Percentiles rank a stretch among this genome's conserved stretches.
Conservation (phyloP, 805 yeast genomes). For the Nakazawaea peltata region DNA sequence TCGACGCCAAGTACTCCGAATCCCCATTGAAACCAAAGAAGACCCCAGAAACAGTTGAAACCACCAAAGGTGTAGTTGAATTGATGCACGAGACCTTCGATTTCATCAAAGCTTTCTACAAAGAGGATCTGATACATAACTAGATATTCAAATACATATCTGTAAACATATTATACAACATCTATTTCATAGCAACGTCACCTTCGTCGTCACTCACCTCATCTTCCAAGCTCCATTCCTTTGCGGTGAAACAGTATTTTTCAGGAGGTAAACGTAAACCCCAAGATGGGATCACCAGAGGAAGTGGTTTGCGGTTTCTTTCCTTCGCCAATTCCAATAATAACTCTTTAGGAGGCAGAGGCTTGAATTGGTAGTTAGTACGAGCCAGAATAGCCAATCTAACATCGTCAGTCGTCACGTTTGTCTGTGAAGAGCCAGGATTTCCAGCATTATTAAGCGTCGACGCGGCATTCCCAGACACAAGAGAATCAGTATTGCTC, state of each 20-base stretch:
- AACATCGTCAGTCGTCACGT: slow-evolving; percentile 80
- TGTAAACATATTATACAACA: neutral
- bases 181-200: no score
- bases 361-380: slow-evolving; percentile 94
- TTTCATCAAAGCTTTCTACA: slow-evolving; percentile 35
- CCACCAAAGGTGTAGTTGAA: slow-evolving; percentile 46
- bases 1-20: slow-evolving; percentile 56
- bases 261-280: slow-evolving; percentile 96
- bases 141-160: neutral
- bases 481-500: slow-evolving; percentile 17
- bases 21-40: slow-evolving; percentile 10
- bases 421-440: slow-evolving; percentile 30
- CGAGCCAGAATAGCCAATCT: slow-evolving; percentile 89
- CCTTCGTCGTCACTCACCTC: slow-evolving; percentile 28
- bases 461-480: slow-evolving; percentile 11
- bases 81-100: slow-evolving; percentile 45
- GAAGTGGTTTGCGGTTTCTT: slow-evolving; percentile 80
- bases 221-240: slow-evolving; percentile 57
- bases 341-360: slow-evolving; percentile 90
- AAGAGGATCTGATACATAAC: slow-evolving; percentile 1
- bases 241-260: slow-evolving; percentile 86
- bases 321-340: slow-evolving; percentile 88
- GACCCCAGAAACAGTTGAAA: slow-evolving; percentile 10
- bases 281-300: slow-evolving; percentile 85
- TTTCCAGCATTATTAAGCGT: slow-evolving; percentile 29